A percentile compares a stretch with the other conserved stretches of the same genome.
phyloP scores from a whole-genome alignment of 2,329 filamentous ascomycete species.

The Hyphodiscus sp. region DNA sequence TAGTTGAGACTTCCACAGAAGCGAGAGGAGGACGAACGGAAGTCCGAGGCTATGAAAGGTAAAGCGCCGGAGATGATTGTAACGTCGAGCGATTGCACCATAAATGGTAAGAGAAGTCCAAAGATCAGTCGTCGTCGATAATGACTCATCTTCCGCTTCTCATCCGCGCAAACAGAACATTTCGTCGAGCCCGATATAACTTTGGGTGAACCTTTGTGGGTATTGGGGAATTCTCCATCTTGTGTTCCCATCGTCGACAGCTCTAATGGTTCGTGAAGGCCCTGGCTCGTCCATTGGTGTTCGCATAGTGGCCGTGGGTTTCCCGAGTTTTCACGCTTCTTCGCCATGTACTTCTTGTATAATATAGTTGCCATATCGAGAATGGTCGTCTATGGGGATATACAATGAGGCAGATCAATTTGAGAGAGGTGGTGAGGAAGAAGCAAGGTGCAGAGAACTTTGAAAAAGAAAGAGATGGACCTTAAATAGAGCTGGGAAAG shows the following conservation, averaged over 20 bases:
- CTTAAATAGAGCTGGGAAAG: neutral
- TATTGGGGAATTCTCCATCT: neutral
- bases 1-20: neutral
- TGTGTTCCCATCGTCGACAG: neutral
- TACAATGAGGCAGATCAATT: neutral
- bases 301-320: constrained; percentile 4
- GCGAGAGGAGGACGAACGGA: constrained; percentile 38
- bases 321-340: neutral
- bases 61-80: constrained; percentile 58
- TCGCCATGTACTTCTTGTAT: constrained; percentile 15
- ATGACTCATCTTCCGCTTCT: constrained; percentile 31
- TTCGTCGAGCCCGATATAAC: neutral
- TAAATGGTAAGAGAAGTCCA: constrained; percentile 53
- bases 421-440: neutral
- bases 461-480: neutral
- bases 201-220: neutral
- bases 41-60: constrained; percentile 58
- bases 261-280: neutral
- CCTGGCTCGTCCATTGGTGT: constrained; percentile 4
- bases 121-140: constrained; percentile 54
- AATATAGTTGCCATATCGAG: constrained; percentile 8
- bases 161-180: constrained; percentile 18
- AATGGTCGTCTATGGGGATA: neutral
- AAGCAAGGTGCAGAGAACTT: neutral
- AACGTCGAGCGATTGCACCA: constrained; percentile 55